A percentile compares a stretch with the other conserved stretches of the same genome.
Conservation (phyloP, 148 eudicot species). For the Nepenthes gracilis region DNA sequence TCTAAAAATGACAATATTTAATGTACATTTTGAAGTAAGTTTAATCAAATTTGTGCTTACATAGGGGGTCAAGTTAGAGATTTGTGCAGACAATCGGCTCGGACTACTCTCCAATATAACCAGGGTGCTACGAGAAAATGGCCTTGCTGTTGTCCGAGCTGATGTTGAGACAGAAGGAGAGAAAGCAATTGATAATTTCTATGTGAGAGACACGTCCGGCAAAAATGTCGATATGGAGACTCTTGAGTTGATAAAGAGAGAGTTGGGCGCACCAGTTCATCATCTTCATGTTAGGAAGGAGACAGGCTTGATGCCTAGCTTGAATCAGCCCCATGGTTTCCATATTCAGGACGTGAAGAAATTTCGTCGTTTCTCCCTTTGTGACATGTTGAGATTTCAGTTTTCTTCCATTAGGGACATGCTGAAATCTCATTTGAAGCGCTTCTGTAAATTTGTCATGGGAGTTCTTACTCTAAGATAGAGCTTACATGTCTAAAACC, state of each 20-base stretch:
- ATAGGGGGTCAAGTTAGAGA: constrained; percentile 38
- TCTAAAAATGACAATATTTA: neutral
- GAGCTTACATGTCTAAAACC: too few relatives aligned
- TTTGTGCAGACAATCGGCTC: constrained; percentile 31
- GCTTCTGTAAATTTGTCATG: too few relatives aligned
- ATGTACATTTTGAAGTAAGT: neutral
- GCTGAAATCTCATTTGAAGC: too few relatives aligned
- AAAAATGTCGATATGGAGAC: constrained; percentile 31
- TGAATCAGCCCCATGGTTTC: too few relatives aligned
- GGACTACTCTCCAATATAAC: constrained; percentile 69
- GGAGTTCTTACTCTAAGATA: too few relatives aligned
- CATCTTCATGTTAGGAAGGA: constrained; percentile 32
- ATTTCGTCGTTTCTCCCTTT: neutral
- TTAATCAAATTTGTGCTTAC: neutral
- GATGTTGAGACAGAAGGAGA: constrained; percentile 55
- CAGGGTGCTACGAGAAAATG: constrained; percentile 56
- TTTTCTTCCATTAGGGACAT: too few relatives aligned
- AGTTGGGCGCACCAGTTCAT: constrained; percentile 35
- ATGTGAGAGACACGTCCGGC: constrained; percentile 46
- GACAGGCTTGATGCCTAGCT: neutral
- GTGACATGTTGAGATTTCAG: too few relatives aligned
- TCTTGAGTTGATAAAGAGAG: constrained; percentile 22
- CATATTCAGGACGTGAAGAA: constrained; percentile 20
- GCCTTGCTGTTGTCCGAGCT: constrained; percentile 56
- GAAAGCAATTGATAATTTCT: constrained; percentile 46